Evolutionary conservation across 106 monocot genomes (phyloP), one percentile per base, ranked within the genome.

Genomic region (Phalaenopsis equestris): DNA sequence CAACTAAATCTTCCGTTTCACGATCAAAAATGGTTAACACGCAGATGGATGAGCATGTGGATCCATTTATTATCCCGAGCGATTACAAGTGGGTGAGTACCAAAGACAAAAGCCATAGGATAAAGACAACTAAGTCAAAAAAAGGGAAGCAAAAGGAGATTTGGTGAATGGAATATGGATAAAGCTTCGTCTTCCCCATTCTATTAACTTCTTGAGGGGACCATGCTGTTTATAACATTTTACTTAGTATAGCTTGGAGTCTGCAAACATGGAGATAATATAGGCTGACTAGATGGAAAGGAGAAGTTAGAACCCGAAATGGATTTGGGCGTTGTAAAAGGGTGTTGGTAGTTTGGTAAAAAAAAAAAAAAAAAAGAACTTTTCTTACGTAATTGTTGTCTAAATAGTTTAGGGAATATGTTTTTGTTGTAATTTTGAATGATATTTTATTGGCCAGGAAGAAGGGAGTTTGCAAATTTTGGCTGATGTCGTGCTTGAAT

Each of bases 11-110:
- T n/a, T 75, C 85, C 37, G 38, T 65, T 15, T 74, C 80, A 18
- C 49, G 84, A 72, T 79, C 90, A 41, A 91, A 89, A 75, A 86
- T 90, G 18, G 75, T 84, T 1, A 90, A 79, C 52, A 79, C 88
- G 0, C 86, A 86, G 80, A 57, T 78, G 5, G 76, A 72, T 8
- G 85, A 91, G 61, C 74, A 83, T 56, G 76, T 81, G 2, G 92
- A 95, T 42, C 88, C 95, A 0, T 95, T 95, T 41, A 56, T 83
- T 8, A 90, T 95, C 56, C 95, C 95, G 5, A 78, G 48, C 3
- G 87, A 92, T 58, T 95, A 90, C 79, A 82, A 81, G 23, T 95
- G 92, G 90, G 76, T 86, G 18, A 84, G 83, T 72, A 78, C 77
- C 18, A 77, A 55, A 48, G 79, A 81, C 15, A 87, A 85, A 42